A percentile compares a stretch with the other conserved stretches of the same genome.
Conservation (phyloP, 2,329 filamentous ascomycete genomes). For the Boeremia lycopersici region DNA sequence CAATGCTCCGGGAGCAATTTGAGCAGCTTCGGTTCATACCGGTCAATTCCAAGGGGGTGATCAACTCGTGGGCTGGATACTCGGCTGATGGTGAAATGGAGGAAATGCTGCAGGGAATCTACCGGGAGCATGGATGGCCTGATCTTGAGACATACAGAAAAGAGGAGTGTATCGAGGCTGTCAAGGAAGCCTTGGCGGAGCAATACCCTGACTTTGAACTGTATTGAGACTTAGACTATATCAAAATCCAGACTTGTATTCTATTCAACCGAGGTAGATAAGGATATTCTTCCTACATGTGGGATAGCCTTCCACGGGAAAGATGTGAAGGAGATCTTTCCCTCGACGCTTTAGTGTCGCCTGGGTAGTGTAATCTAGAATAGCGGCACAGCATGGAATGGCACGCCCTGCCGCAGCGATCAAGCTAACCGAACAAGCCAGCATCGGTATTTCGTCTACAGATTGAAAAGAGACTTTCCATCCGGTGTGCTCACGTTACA, state of each 20-base stretch:
- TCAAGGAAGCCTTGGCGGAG: slow-evolving; percentile 1
- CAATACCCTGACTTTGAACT: slow-evolving; percentile 4
- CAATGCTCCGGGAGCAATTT: not conserved
- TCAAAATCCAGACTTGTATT: not conserved
- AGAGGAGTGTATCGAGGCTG: not conserved
- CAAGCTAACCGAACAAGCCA: not conserved
- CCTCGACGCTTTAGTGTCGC: not conserved
- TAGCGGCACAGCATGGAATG: not conserved
- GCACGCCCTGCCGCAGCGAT: not conserved
- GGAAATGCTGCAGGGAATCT: not conserved
- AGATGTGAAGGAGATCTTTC: not conserved
- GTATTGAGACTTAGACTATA: not conserved
- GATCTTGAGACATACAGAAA: not conserved
- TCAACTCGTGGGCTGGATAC: not conserved
- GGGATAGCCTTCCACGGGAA: not conserved
- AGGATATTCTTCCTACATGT: not conserved
- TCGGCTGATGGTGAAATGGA: not conserved
- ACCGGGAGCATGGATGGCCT: not conserved
- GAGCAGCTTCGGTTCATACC: not conserved
- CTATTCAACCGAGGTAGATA: not conserved
- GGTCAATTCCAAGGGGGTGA: not conserved
- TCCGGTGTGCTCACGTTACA: not conserved
- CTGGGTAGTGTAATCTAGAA: slow-evolving; percentile 1
- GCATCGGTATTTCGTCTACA: not conserved
- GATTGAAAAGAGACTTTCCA: not conserved